A percentile compares a stretch with the other conserved stretches of the same genome.
phyloP scores from a whole-genome alignment of 345 rosid species.

The Xanthoceras sorbifolium region DNA sequence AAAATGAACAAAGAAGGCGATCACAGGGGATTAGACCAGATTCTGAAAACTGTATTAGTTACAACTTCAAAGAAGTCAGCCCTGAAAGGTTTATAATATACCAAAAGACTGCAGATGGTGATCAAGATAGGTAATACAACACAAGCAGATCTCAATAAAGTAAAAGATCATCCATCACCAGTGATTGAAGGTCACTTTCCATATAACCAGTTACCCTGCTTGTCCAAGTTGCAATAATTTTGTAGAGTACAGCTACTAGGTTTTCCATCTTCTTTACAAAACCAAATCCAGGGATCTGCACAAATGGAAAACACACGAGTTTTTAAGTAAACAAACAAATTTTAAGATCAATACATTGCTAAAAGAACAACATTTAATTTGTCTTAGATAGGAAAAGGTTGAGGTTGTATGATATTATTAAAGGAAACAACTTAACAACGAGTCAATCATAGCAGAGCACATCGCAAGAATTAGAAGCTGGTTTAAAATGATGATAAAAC shows the following conservation, averaged over 20 bases:
- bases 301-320: not conserved
- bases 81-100: not conserved
- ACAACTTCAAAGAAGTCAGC: not conserved
- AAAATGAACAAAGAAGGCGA: not conserved
- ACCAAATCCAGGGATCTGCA: conserved; percentile 7
- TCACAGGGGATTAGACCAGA: not conserved
- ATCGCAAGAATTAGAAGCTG: not conserved
- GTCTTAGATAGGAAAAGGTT: not conserved
- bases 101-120: not conserved
- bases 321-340: not conserved
- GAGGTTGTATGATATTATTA: not conserved
- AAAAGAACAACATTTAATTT: not conserved
- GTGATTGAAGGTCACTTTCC: not conserved
- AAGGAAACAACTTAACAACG: not conserved
- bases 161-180: not conserved
- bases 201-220: not conserved
- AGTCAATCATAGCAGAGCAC: not conserved
- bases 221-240: not conserved
- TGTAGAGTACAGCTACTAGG: not conserved
- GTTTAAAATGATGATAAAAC: not conserved
- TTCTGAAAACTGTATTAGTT: not conserved
- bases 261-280: not conserved
- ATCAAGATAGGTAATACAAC: too few species aligned
- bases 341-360: not conserved
- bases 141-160: not conserved